Conservation (phyloP, 2,329 filamentous ascomycete species). For the Tolypocladium inflatum region DNA sequence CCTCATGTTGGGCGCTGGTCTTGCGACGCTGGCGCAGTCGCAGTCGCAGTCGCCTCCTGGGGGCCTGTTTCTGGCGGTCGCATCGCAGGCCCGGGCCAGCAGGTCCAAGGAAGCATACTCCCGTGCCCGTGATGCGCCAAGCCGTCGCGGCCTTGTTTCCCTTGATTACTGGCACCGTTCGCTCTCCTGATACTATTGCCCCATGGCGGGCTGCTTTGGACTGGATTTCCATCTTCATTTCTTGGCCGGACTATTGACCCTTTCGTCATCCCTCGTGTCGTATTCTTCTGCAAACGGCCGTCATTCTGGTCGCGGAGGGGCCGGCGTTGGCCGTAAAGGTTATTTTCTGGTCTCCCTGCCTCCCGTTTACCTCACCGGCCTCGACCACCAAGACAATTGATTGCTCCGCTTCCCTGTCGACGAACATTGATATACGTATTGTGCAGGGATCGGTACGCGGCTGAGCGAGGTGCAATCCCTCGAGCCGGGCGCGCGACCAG, state of each 20-base stretch:
- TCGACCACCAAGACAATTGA: not conserved
- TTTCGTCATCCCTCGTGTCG: not conserved
- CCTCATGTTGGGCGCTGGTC: not conserved
- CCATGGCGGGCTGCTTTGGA: not conserved
- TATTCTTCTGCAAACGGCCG: not conserved
- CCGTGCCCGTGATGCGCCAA: not conserved
- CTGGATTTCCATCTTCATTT: not conserved
- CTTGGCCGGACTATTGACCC: not conserved
- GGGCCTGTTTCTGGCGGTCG: not conserved
- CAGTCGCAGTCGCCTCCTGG: not conserved
- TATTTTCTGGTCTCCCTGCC: not conserved
- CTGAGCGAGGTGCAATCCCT: not conserved
- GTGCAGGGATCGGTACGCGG: not conserved
- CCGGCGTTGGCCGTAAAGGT: not conserved
- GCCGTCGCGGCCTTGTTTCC: not conserved
- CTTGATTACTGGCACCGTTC: not conserved
- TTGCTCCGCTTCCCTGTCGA: not conserved
- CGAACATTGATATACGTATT: not conserved
- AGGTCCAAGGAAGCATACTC: not conserved
- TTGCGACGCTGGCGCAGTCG: not conserved
- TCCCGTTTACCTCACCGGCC: not conserved
- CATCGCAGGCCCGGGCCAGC: not conserved
- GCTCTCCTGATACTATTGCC: not conserved
- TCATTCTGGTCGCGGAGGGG: not conserved
- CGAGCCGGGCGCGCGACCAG: not conserved